A percentile compares a stretch with the other conserved stretches of the same genome.
These are phyloP conservation scores for Nepenthes alata DNA, from an alignment of 179 eudicot species.

Conservation along the genomic window DNA sequence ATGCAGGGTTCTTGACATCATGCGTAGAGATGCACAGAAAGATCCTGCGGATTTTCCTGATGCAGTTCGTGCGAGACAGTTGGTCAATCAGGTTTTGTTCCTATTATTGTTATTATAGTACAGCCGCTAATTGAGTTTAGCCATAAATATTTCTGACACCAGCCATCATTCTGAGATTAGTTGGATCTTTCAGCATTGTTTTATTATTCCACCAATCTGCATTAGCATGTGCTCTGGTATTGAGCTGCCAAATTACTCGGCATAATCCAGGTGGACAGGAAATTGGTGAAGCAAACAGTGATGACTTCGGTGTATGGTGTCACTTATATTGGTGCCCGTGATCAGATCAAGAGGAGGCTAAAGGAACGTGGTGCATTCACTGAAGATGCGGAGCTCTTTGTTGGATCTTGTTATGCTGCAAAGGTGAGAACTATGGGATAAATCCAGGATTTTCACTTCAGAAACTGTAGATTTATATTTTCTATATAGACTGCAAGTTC, in stretches of 20 bases:
- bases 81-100: slow-evolving; percentile 60
- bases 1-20: slow-evolving; percentile 60
- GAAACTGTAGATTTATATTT: neutral
- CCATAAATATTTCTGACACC: too few species aligned
- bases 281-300: slow-evolving; percentile 95
- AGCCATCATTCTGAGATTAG: too few species aligned
- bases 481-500: neutral
- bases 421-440: slow-evolving; percentile 33
- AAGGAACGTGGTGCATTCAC: slow-evolving; percentile 62
- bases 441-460: slow-evolving; percentile 2
- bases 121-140: neutral
- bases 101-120: neutral
- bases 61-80: slow-evolving; percentile 47
- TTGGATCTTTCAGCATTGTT: too few species aligned
- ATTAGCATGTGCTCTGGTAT: too few species aligned
- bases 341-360: slow-evolving; percentile 84
- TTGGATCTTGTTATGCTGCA: slow-evolving; percentile 91
- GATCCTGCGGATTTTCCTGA: slow-evolving; percentile 56
- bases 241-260: neutral
- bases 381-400: slow-evolving; percentile 54
- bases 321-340: slow-evolving; percentile 91
- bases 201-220: too few species aligned
- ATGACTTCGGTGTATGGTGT: slow-evolving; percentile 99
- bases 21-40: slow-evolving; percentile 48
- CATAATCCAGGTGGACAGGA: slow-evolving; percentile 70